Conservation (phyloP, 805 yeast species). For the Metschnikowia gruessii region DNA sequence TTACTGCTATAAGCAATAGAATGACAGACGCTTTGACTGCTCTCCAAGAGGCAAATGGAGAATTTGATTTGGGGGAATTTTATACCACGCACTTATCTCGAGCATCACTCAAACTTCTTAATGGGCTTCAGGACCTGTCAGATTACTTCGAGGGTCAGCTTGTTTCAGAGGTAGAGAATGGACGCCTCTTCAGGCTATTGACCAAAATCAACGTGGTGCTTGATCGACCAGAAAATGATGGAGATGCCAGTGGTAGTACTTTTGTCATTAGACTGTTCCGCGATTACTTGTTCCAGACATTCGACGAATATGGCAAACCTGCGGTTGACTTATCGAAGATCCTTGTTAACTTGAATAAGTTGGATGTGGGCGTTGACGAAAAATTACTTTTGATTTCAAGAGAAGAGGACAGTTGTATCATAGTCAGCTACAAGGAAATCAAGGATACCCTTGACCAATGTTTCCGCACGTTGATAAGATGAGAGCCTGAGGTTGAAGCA, state of each 20-base stretch:
- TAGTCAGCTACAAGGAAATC: slow-evolving; percentile 81
- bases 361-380: slow-evolving; percentile 91
- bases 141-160: slow-evolving; percentile 64
- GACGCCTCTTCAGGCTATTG: slow-evolving; percentile 75
- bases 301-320: slow-evolving; percentile 73
- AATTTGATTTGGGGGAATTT: slow-evolving; percentile 26
- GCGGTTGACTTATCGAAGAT: slow-evolving; percentile 81
- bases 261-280: slow-evolving; percentile 64
- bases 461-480: slow-evolving; percentile 42
- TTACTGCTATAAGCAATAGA: slow-evolving; percentile 36
- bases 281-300: slow-evolving; percentile 83
- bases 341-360: slow-evolving; percentile 72
- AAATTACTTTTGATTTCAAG: slow-evolving; percentile 73
- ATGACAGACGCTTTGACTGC: slow-evolving; percentile 37
- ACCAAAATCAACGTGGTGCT: slow-evolving; percentile 76
- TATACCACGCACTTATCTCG: slow-evolving; percentile 24
- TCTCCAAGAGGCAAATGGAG: slow-evolving; percentile 19
- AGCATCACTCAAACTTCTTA: slow-evolving; percentile 45
- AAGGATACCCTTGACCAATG: slow-evolving; percentile 66
- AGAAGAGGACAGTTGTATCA: slow-evolving; percentile 82
- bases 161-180: slow-evolving; percentile 79
- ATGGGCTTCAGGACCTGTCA: slow-evolving; percentile 48
- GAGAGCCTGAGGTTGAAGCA: background rate
- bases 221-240: slow-evolving; percentile 64
- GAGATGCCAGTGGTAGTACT: slow-evolving; percentile 63